Evolutionary conservation across 495 filamentous ascomycete species (phyloP).

Genomic region (Aspergillus saccharolyticus): DNA sequence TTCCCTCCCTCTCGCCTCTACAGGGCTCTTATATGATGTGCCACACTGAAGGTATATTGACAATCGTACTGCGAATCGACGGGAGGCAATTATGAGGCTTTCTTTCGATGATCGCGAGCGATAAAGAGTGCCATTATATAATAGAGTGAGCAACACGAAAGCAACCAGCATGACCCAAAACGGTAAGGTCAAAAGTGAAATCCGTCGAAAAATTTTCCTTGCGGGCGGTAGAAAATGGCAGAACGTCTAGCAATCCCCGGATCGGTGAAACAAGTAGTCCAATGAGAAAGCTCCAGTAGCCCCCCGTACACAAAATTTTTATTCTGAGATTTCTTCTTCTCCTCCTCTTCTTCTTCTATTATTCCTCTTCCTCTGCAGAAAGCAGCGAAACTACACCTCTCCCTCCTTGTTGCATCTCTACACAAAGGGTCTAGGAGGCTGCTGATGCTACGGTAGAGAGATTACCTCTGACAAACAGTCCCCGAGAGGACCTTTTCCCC

Average conservation of each 20-base stretch:
- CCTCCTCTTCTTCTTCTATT: slow-evolving; percentile 14
- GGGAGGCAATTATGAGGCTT: neutral
- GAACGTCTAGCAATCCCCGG: slow-evolving; percentile 17
- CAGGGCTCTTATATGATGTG: neutral
- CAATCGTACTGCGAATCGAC: neutral
- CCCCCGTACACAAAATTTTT: slow-evolving; percentile 26
- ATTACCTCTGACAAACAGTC: slow-evolving; percentile 33
- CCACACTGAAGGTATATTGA: neutral
- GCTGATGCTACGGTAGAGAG: slow-evolving; percentile 45
- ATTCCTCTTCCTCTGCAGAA: slow-evolving; percentile 26
- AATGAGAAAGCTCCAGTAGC: slow-evolving; percentile 25
- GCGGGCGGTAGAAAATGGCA: slow-evolving; percentile 18
- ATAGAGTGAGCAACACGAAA: neutral
- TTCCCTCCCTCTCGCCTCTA: neutral
- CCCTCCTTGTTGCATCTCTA: slow-evolving; percentile 18
- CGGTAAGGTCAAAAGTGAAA: slow-evolving; percentile 1
- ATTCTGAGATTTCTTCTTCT: slow-evolving; percentile 19
- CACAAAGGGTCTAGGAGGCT: slow-evolving; percentile 28
- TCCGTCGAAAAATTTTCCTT: slow-evolving; percentile 11
- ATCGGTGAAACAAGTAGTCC: slow-evolving; percentile 23
- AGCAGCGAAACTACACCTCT: slow-evolving; percentile 26
- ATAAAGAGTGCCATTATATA: neutral
- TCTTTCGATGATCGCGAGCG: neutral
- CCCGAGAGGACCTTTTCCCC: slow-evolving; percentile 43
- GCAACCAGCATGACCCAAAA: neutral